A percentile compares a stretch with the other conserved stretches of the same genome.
phyloP scores from a whole-genome alignment of 345 rosid genomes.

The Gossypium longicalyx region DNA sequence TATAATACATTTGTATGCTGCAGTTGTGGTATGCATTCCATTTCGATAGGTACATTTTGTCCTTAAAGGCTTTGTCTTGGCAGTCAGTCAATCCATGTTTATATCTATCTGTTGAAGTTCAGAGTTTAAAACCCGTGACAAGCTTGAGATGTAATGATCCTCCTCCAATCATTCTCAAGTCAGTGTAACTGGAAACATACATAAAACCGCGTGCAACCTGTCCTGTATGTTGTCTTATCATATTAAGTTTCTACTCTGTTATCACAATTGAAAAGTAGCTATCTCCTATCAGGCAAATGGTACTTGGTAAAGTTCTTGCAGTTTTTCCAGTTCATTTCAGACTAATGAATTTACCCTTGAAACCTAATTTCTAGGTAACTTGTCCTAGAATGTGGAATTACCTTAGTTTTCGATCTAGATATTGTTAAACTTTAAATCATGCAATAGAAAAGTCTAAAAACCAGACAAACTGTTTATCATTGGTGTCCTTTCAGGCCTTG shows the following conservation, averaged over 20 bases:
- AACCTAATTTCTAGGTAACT: not conserved
- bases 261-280: not conserved
- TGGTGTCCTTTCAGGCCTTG: not conserved
- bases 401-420: not conserved
- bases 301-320: not conserved
- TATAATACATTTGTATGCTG: not conserved
- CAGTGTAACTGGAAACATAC: not conserved
- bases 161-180: not conserved
- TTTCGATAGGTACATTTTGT: not conserved
- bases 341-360: not conserved
- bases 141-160: not conserved
- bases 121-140: not conserved
- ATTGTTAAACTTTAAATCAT: not conserved
- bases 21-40: not conserved
- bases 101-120: not conserved
- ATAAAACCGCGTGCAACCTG: not conserved
- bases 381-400: not conserved
- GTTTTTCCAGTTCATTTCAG: not conserved
- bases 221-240: not conserved
- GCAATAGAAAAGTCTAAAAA: not conserved
- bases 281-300: not conserved
- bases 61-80: not conserved
- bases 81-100: not conserved
- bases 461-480: not conserved
- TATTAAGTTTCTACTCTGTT: not conserved